A percentile compares a stretch with the other conserved stretches of the same genome.
phyloP scores from a whole-genome alignment of 352 stramenopile species.

The Phytophthora fragariaefolia region DNA sequence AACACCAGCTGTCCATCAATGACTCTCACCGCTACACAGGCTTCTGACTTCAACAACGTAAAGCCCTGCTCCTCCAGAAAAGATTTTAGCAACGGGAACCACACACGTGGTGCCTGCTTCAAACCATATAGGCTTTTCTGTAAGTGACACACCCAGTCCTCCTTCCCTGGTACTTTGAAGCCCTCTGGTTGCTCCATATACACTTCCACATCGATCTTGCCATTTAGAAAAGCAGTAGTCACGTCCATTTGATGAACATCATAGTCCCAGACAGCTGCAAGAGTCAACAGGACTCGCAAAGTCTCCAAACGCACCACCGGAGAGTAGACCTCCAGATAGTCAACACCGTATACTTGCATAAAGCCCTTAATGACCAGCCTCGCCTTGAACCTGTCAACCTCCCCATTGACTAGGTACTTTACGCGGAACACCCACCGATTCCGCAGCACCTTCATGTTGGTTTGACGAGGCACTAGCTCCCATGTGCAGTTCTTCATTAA shows the following conservation, averaged over 20 bases:
- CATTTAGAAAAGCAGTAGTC: conserved; percentile 1
- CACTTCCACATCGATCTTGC: neutral
- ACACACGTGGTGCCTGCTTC: neutral
- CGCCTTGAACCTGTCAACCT: conserved; percentile 8
- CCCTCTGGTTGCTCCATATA: neutral
- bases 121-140: neutral
- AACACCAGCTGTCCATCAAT: neutral
- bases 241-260: conserved; percentile 19
- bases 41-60: neutral
- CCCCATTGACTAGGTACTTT: conserved; percentile 3
- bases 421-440: conserved; percentile 10
- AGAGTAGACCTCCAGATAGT: conserved; percentile 15
- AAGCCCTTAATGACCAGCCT: conserved; percentile 13
- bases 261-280: conserved; percentile 16
- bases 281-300: conserved; percentile 10
- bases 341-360: conserved; percentile 10
- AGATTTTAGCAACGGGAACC: neutral
- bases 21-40: neutral
- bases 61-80: neutral
- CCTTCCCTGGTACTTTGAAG: neutral
- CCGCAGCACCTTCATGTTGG: conserved; percentile 6
- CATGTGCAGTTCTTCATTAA: conserved; percentile 4
- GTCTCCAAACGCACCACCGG: conserved; percentile 11
- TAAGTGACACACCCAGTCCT: neutral
- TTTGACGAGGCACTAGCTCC: neutral